Evolutionary conservation across 31 red algal species (phyloP).

Genomic region (Bonnemaisonia californica): DNA sequence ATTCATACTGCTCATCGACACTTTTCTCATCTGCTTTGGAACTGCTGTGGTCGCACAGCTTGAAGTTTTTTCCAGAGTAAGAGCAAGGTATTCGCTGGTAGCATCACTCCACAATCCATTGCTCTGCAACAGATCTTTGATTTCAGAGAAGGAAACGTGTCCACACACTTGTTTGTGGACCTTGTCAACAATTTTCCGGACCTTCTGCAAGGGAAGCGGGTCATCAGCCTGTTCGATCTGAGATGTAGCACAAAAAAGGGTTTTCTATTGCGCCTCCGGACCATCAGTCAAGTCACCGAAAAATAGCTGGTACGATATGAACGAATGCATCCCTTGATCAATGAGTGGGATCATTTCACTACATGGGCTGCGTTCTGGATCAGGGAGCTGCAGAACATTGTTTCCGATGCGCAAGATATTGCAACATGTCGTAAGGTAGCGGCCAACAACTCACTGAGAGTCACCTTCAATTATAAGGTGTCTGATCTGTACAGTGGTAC

Average conservation of each 20-base stretch:
- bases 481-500: background rate
- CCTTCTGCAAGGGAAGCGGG: background rate
- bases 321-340: slow-evolving; percentile 5
- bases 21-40: slow-evolving; percentile 8
- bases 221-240: background rate
- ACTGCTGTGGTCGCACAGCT: background rate
- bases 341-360: background rate
- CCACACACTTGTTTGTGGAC: slow-evolving; percentile 8
- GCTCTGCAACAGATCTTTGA: slow-evolving; percentile 4
- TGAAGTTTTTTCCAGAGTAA: slow-evolving; percentile 7
- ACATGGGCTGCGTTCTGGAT: background rate
- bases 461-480: slow-evolving; percentile 8
- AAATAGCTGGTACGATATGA: background rate
- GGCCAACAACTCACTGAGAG: slow-evolving; percentile 27
- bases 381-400: background rate
- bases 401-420: background rate
- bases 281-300: background rate
- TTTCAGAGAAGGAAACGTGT: background rate
- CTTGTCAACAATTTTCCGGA: too few species aligned
- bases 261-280: background rate
- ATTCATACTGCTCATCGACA: slow-evolving; percentile 14
- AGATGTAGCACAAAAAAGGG: background rate
- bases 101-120: slow-evolving; percentile 16
- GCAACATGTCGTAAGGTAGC: background rate
- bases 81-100: background rate